A percentile compares a stretch with the other conserved stretches of the same genome.
phyloP scores from a whole-genome alignment of 257 asterid species.

The Haberlea rhodopensis region DNA sequence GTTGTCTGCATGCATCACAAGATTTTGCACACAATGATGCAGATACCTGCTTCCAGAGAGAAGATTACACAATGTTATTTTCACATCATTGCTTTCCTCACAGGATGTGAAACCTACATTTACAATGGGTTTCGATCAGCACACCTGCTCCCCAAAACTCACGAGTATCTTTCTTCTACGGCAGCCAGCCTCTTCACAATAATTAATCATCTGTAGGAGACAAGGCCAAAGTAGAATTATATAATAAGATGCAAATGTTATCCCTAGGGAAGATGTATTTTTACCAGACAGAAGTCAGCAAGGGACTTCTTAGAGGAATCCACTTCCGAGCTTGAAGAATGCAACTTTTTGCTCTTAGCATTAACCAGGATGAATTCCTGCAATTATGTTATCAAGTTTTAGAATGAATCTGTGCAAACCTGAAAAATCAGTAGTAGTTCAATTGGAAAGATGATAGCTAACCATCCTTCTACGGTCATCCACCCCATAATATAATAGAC shows the following conservation, averaged over 20 bases:
- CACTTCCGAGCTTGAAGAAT: slow-evolving; percentile 56
- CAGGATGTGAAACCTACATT: slow-evolving; percentile 17
- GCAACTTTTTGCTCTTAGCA: slow-evolving; percentile 55
- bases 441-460: slow-evolving; percentile 23
- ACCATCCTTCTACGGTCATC: slow-evolving; percentile 90
- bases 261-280: slow-evolving; percentile 13
- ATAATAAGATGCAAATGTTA: slow-evolving; percentile 11
- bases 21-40: slow-evolving; percentile 66
- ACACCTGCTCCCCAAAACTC: slow-evolving; percentile 88
- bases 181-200: slow-evolving; percentile 77
- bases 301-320: slow-evolving; percentile 64
- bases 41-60: slow-evolving; percentile 56
- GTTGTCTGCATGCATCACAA: slow-evolving; percentile 85
- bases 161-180: slow-evolving; percentile 92
- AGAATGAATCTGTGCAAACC: slow-evolving; percentile 16
- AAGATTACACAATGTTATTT: slow-evolving; percentile 20
- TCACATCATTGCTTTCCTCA: slow-evolving; percentile 12
- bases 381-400: slow-evolving; percentile 25
- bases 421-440: slow-evolving; percentile 15
- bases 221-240: slow-evolving; percentile 26
- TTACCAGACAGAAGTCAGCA: slow-evolving; percentile 65
- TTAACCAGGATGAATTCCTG: slow-evolving; percentile 81
- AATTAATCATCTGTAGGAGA: slow-evolving; percentile 72
- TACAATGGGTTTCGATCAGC: slow-evolving; percentile 13
- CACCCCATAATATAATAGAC: slow-evolving; percentile 85